Percentiles rank a stretch among this genome's conserved stretches.
Evolutionary conservation across 805 yeast genomes (phyloP).

Genomic region (Ogataea populi-albae): DNA sequence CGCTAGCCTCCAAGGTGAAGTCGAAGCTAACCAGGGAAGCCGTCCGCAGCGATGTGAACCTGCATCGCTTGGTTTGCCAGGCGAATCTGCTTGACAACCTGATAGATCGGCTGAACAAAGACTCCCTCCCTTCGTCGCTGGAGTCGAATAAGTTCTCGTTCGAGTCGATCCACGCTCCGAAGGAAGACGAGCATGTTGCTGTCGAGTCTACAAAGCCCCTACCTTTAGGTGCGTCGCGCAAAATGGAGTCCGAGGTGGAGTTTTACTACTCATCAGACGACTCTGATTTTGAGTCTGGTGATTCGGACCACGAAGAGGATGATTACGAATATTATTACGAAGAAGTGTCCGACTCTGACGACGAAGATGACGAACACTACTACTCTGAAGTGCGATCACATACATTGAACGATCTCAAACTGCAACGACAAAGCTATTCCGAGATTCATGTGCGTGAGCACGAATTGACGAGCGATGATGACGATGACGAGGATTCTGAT

Average conservation of each 20-base stretch:
- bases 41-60: conserved; percentile 50
- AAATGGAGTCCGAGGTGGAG: conserved; percentile 14
- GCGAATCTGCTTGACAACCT: conserved; percentile 67
- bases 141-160: conserved; percentile 14
- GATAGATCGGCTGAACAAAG: conserved; percentile 48
- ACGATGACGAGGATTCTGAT: too few relatives aligned
- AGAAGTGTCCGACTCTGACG: conserved; percentile 16
- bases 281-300: conserved; percentile 26
- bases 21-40: conserved; percentile 63
- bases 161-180: conserved; percentile 14
- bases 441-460: too few relatives aligned
- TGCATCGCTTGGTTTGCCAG: conserved; percentile 61
- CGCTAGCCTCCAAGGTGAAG: conserved; percentile 64
- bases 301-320: conserved; percentile 25
- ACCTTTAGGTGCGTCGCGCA: conserved; percentile 5
- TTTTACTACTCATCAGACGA: conserved; percentile 24
- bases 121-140: conserved; percentile 19
- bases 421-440: too few relatives aligned
- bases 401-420: too few relatives aligned
- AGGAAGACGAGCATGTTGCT: conserved; percentile 15
- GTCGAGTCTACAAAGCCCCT: too few relatives aligned
- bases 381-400: too few relatives aligned
- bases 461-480: too few relatives aligned
- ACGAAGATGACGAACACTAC: conserved; percentile 13
- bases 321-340: conserved; percentile 21